Evolutionary conservation across 306 rosid genomes (phyloP).

Genomic region (Boehmeria nivea): DNA sequence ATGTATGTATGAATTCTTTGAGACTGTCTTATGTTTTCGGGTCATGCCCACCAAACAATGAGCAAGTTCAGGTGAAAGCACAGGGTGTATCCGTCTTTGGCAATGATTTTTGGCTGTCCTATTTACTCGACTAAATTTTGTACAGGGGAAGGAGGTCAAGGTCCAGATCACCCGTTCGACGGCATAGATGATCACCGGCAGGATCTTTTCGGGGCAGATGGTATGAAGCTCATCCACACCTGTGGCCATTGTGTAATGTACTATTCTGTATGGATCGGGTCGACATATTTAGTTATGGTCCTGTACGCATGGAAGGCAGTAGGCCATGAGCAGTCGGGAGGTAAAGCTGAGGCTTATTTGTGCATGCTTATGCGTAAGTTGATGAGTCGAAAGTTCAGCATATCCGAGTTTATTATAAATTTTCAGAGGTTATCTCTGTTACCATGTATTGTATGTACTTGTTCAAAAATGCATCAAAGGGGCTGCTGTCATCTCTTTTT

Average conservation of each 20-base stretch:
- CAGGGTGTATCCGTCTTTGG: constrained; percentile 32
- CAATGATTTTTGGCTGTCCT: constrained; percentile 18
- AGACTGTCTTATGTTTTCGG: too few relatives aligned
- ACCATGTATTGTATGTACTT: too few relatives aligned
- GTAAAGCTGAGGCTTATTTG: too few relatives aligned
- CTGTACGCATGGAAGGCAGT: not conserved
- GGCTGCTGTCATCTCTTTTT: too few relatives aligned
- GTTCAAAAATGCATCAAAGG: too few relatives aligned
- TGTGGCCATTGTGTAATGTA: not conserved
- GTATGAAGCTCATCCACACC: not conserved
- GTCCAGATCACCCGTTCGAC: constrained; percentile 73
- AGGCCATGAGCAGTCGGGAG: not conserved
- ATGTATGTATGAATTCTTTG: constrained; percentile 51
- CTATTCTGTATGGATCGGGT: not conserved
- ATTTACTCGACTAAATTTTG: constrained; percentile 23
- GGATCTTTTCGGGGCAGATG: not conserved
- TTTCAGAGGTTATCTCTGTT: too few relatives aligned
- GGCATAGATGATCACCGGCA: constrained; percentile 52
- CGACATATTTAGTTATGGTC: not conserved
- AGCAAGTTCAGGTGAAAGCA: constrained; percentile 72
- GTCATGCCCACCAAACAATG: constrained; percentile 54
- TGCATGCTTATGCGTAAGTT: too few relatives aligned
- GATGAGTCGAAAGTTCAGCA: too few relatives aligned
- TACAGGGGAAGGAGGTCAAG: constrained; percentile 88
- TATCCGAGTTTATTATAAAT: too few relatives aligned